phyloP scores from a whole-genome alignment of 2,329 filamentous ascomycete genomes.

The Fusarium sp. region DNA sequence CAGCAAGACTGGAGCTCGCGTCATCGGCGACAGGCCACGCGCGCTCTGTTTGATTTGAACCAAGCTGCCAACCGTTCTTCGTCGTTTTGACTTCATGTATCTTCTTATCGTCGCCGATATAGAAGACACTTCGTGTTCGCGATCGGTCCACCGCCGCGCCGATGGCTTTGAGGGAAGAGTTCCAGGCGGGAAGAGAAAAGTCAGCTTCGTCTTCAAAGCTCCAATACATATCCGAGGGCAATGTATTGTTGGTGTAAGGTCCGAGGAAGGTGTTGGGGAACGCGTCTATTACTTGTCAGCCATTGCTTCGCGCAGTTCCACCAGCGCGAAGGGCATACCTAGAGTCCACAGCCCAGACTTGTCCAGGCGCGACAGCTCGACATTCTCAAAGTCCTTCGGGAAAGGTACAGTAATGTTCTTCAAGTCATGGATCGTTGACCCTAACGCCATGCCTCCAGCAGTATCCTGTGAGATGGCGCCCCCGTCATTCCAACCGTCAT shows the following conservation, averaged over 20 bases:
- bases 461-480: slow-evolving; percentile 1
- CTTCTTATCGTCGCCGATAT: not conserved
- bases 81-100: not conserved
- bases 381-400: not conserved
- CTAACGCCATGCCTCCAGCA: not conserved
- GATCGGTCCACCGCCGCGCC: not conserved
- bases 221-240: not conserved
- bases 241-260: not conserved
- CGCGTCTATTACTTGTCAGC: not conserved
- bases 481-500: not conserved
- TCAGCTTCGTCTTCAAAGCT: not conserved
- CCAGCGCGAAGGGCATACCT: not conserved
- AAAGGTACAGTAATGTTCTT: not conserved
- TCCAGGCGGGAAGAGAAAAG: not conserved
- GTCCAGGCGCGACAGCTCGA: not conserved
- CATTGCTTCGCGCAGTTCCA: rapidly evolving
- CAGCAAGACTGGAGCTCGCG: not conserved
- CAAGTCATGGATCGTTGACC: not conserved
- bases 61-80: not conserved
- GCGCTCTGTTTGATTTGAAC: not conserved
- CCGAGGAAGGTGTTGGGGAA: not conserved
- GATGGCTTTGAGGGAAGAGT: not conserved
- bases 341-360: not conserved
- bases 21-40: not conserved
- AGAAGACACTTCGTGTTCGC: not conserved